Evolutionary conservation across 2,329 filamentous ascomycete species (phyloP).

Genomic region (Fusarium luffae): DNA sequence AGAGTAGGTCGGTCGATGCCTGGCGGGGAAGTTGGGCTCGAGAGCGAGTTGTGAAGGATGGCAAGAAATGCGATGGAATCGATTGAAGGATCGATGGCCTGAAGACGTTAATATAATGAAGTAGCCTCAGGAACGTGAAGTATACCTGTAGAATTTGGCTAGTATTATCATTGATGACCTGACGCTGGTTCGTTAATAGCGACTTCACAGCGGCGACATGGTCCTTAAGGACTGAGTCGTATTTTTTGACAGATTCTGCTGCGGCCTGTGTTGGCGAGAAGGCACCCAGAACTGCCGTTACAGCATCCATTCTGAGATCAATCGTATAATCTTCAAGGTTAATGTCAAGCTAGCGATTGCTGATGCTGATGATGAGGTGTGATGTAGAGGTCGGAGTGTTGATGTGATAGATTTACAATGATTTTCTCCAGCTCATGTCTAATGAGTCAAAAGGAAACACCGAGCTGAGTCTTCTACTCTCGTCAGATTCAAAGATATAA

Average conservation of each 20-base stretch:
- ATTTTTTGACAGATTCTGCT: constrained; percentile 48
- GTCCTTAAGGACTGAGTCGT: constrained; percentile 53
- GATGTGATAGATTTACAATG: constrained; percentile 7
- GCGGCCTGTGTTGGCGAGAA: constrained; percentile 53
- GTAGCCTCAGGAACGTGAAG: not conserved
- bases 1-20: constrained; percentile 49
- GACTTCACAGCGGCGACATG: constrained; percentile 55
- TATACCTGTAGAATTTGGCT: constrained; percentile 56
- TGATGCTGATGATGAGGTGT: constrained; percentile 11
- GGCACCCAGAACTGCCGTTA: constrained; percentile 50
- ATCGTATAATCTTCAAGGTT: not conserved
- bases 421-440: constrained; percentile 21
- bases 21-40: constrained; percentile 41
- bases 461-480: not conserved
- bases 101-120: constrained; percentile 27
- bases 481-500: not conserved
- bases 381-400: constrained; percentile 20
- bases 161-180: constrained; percentile 50
- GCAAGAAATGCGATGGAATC: constrained; percentile 65
- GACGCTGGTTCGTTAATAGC: constrained; percentile 50
- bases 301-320: constrained; percentile 48
- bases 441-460: not conserved
- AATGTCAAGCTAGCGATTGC: constrained; percentile 4
- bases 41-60: constrained; percentile 57
- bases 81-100: constrained; percentile 60